phyloP scores from a whole-genome alignment of 2,329 filamentous ascomycete species.

The Sporothrix pseudoabietina region DNA sequence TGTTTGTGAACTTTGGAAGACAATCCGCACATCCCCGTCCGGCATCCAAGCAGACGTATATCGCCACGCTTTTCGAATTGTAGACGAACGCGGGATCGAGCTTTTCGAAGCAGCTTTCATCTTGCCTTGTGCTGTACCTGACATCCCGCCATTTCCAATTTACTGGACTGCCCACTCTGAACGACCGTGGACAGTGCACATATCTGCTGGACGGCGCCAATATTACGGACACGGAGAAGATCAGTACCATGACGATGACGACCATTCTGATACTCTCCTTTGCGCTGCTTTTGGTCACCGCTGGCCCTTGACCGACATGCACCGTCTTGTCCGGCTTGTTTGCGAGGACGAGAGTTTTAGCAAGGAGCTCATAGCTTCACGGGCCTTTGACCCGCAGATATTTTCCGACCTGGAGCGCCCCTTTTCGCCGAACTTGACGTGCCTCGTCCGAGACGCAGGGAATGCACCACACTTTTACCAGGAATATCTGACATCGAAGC shows the following conservation, averaged over 20 bases:
- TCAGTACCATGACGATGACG: conserved; percentile 34
- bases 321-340: conserved; percentile 50
- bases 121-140: conserved; percentile 49
- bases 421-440: conserved; percentile 29
- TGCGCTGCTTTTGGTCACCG: conserved; percentile 54
- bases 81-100: conserved; percentile 40
- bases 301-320: conserved; percentile 44
- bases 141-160: conserved; percentile 44
- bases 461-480: conserved; percentile 48
- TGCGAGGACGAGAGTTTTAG: conserved; percentile 38
- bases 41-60: conserved; percentile 34
- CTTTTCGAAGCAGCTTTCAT: conserved; percentile 48
- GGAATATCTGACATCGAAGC: conserved; percentile 49
- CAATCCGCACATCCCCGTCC: background rate
- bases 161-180: conserved; percentile 44
- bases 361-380: conserved; percentile 40
- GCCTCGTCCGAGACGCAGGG: conserved; percentile 47
- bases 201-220: conserved; percentile 30
- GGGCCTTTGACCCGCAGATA: conserved; percentile 16
- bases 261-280: conserved; percentile 53
- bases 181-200: conserved; percentile 44
- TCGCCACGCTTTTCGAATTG: conserved; percentile 42
- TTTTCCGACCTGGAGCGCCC: background rate
- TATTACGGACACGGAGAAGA: background rate
- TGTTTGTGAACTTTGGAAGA: conserved; percentile 49